Percentiles rank a stretch among this genome's conserved stretches.
phyloP scores from a whole-genome alignment of 768 basidiomycete genomes.

The Lactarius vividus region DNA sequence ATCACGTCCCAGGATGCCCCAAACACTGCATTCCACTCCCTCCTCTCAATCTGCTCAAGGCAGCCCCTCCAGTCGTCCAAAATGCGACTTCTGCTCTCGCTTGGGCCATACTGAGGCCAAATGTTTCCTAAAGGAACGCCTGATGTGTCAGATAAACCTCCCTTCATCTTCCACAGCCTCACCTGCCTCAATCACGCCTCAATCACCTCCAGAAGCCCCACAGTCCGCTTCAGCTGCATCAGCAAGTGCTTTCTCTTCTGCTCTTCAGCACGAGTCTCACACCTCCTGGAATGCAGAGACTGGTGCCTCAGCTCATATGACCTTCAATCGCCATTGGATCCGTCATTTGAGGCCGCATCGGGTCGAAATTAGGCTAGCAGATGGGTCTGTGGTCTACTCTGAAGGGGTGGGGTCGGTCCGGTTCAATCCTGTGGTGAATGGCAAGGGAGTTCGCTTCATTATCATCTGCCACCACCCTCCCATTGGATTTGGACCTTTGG shows the following conservation, averaged over 20 bases:
- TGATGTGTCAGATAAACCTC: background rate
- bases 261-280: background rate
- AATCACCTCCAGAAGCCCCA: background rate
- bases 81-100: too few relatives aligned
- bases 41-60: too few relatives aligned
- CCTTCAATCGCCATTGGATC: background rate
- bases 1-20: background rate
- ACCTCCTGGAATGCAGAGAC: background rate
- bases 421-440: too few relatives aligned
- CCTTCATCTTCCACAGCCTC: background rate
- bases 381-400: background rate
- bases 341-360: background rate
- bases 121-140: background rate
- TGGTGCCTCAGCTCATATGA: constrained; percentile 1
- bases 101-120: too few relatives aligned
- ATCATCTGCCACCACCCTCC: too few relatives aligned
- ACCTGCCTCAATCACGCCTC: background rate
- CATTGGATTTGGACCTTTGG: too few relatives aligned
- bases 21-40: too few relatives aligned
- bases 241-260: background rate
- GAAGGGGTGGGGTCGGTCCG: background rate
- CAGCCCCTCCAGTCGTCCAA: too few relatives aligned
- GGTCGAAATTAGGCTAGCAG: background rate
- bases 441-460: too few relatives aligned
- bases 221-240: background rate